A percentile compares a stretch with the other conserved stretches of the same genome.
Evolutionary conservation across 2,329 filamentous ascomycete species (phyloP).

Genomic region (Neurospora sp.): DNA sequence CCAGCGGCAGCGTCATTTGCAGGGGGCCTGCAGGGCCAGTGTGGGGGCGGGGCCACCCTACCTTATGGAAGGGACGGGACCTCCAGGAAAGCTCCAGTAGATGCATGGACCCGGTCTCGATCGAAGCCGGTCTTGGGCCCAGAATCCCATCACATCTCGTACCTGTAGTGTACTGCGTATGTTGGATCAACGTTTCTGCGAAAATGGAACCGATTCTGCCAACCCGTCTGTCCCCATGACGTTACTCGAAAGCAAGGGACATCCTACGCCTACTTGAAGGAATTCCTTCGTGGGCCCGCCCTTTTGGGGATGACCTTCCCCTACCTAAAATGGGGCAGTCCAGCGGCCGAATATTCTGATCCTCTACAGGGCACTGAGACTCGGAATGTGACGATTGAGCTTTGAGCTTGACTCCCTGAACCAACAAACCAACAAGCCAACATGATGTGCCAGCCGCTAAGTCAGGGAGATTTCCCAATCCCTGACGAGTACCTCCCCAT

Average conservation of each 20-base stretch:
- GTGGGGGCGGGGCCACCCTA: not conserved
- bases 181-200: not conserved
- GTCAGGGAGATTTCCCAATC: no score
- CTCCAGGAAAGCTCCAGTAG: not conserved
- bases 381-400: not conserved
- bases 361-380: not conserved
- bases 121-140: not conserved
- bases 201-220: not conserved
- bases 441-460: not conserved
- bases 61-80: not conserved
- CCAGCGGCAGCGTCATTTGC: not conserved
- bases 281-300: not conserved
- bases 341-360: not conserved
- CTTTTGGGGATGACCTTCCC: not conserved
- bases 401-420: not conserved
- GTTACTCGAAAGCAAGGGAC: not conserved
- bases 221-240: not conserved
- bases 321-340: not conserved
- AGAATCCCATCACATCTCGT: not conserved
- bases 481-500: not conserved
- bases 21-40: not conserved
- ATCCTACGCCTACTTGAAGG: not conserved
- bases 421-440: not conserved
- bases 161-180: not conserved
- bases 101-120: not conserved